Base-by-base conservation (phyloP, 306 rosid genomes). In the Cicer yamashitae region DNA sequence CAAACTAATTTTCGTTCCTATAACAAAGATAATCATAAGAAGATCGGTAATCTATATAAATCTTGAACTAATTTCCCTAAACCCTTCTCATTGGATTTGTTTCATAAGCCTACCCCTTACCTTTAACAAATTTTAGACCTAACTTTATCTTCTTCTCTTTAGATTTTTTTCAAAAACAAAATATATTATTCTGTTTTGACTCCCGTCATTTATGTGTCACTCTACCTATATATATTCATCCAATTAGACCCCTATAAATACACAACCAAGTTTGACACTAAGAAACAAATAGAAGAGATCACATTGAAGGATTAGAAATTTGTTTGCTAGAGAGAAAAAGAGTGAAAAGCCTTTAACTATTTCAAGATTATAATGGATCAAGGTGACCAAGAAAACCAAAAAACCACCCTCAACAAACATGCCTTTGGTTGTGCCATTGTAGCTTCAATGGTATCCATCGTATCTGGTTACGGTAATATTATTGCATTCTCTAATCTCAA, bases 361-460 rank as follows among this genome's bases (percentile, higher is more conserved):
- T 3, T 46, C 15, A 53, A 13, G 5, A 25, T 34, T 37, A 74
- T 43, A 1, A 54, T 43, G 15, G 74, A 73, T 58, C 52, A 45
- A 9, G 75, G 30, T 66, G 70, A 13, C 38, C 41, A 13, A 13
- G 80, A 67, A 59, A 44, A 20, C n/a, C 15, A 69, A 20, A 18
- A 20, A 0, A 60, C 53, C 0, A 1, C 4, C 6, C 4, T 91
- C 57, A 94, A 94, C 79, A 94, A 77, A 73, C 75, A 83, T 89
- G 90, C 98, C 20, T 67, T 83, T 6, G 87, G 84, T 6, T 94
- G 96, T 71, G 85, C 91, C 11, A 10, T 83, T 0, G 86, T 93
- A 3, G 98, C 90, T 72, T 89, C 98, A 10, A 74, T 91, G 80
- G 77, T 88, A 5, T 91, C 97, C 74, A 81, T 91, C 61, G 90